Evolutionary conservation across 345 rosid genomes (phyloP).

Genomic region (Eucalyptus sp.): DNA sequence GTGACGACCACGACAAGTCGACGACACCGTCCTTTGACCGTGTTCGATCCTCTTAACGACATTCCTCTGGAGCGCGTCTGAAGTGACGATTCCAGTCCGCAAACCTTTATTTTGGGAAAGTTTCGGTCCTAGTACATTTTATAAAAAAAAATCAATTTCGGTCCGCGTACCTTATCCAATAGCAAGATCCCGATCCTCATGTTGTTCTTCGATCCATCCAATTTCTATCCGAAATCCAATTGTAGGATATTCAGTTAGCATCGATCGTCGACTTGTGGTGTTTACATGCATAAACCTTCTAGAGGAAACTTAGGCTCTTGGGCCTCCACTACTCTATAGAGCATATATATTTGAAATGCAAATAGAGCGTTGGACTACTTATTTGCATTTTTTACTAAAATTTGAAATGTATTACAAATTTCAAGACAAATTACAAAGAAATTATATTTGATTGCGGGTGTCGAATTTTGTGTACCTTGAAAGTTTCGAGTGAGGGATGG

Average conservation of each 20-base stretch:
- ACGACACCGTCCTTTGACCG: neutral
- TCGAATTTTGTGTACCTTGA: neutral
- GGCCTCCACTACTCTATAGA: neutral
- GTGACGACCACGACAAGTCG: neutral
- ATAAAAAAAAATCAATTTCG: neutral
- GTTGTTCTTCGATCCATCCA: neutral
- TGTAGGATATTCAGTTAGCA: neutral
- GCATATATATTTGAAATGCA: neutral
- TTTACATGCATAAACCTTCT: neutral
- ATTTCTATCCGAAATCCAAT: neutral
- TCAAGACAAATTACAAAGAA: neutral
- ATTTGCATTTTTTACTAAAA: neutral
- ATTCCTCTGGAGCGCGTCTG: neutral
- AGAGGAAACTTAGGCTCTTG: neutral
- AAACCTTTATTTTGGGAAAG: neutral
- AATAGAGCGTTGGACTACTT: neutral
- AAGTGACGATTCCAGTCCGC: neutral
- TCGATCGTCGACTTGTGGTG: neutral
- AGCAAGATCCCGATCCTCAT: neutral
- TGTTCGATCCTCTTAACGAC: neutral
- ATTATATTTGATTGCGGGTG: neutral
- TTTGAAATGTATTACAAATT: neutral
- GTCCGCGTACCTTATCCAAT: neutral
- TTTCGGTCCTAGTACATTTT: neutral
- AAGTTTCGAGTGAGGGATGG: neutral